phyloP scores from a whole-genome alignment of 768 basidiomycete genomes.

The Rhizopogon salebrosus region DNA sequence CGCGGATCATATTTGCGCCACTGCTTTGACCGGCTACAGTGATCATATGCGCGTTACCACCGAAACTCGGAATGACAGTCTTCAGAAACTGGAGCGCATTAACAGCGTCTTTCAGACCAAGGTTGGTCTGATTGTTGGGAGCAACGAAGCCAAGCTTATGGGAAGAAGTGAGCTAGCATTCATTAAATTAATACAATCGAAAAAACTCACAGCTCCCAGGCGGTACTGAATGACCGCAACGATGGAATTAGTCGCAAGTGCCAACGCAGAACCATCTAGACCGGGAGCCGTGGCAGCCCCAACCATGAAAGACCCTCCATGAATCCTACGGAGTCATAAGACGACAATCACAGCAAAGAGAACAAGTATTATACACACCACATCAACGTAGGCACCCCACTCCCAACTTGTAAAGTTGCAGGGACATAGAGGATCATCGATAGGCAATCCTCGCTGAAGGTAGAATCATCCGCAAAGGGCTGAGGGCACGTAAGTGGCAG shows the following conservation, averaged over 20 bases:
- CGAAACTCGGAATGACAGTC: slow-evolving; percentile 54
- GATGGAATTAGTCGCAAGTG: slow-evolving; percentile 64
- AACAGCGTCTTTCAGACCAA: slow-evolving; percentile 66
- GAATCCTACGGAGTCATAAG: slow-evolving; percentile 49
- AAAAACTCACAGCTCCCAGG: slow-evolving; percentile 58
- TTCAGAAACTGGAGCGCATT: slow-evolving; percentile 61
- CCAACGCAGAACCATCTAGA: slow-evolving; percentile 74
- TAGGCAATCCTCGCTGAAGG: slow-evolving; percentile 72
- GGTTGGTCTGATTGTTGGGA: slow-evolving; percentile 65
- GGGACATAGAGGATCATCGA: slow-evolving; percentile 75
- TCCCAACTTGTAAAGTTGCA: slow-evolving; percentile 24
- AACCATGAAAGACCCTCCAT: slow-evolving; percentile 75
- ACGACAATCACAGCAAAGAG: background rate
- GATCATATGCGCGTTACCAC: slow-evolving; percentile 59
- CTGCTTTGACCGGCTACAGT: slow-evolving; percentile 81
- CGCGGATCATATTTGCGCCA: slow-evolving; percentile 74
- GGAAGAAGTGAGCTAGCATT: background rate
- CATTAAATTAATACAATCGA: background rate
- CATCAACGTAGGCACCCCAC: slow-evolving; percentile 46
- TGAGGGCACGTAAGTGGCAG: slow-evolving; percentile 77
- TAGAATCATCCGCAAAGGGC: slow-evolving; percentile 39
- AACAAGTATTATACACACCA: slow-evolving; percentile 39
- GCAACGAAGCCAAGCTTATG: slow-evolving; percentile 71
- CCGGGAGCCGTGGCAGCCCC: slow-evolving; percentile 71
- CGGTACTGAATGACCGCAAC: slow-evolving; percentile 84